These are phyloP conservation scores for Lactuca saligna DNA, from an alignment of 129 eudicot species.

Conservation along the genomic window DNA sequence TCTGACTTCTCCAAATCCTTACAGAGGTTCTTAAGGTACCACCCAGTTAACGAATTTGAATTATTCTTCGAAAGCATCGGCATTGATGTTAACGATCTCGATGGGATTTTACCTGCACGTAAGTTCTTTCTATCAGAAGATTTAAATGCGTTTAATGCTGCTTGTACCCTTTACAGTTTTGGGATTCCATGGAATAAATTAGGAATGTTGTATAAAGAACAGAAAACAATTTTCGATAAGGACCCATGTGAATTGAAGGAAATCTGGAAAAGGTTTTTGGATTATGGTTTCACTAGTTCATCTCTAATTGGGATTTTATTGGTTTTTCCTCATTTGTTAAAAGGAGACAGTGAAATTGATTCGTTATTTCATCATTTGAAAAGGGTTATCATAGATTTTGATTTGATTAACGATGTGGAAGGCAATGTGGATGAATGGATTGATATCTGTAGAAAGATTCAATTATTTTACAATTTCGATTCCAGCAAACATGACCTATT, in stretches of 20 bases:
- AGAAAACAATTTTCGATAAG: conserved; percentile 35
- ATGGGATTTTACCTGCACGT: conserved; percentile 38
- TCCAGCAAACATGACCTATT: conserved; percentile 46
- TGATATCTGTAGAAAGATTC: conserved; percentile 65
- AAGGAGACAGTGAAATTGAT: conserved; percentile 31
- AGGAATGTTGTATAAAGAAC: conserved; percentile 52
- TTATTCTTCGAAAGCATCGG: conserved; percentile 85
- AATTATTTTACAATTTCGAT: conserved; percentile 56
- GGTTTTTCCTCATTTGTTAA: conserved; percentile 56
- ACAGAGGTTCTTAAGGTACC: conserved; percentile 60
- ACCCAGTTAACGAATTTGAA: conserved; percentile 75
- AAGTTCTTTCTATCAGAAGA: conserved; percentile 58
- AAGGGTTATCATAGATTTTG: conserved; percentile 52
- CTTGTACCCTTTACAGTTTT: conserved; percentile 56
- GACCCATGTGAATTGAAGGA: conserved; percentile 32
- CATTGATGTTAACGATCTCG: conserved; percentile 38
- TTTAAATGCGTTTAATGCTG: conserved; percentile 38
- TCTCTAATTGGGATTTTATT: conserved; percentile 55
- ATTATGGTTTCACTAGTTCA: conserved; percentile 44
- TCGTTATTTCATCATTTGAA: conserved; percentile 46
- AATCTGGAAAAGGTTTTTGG: conserved; percentile 40
- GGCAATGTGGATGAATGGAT: conserved; percentile 54
- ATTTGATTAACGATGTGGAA: conserved; percentile 44
- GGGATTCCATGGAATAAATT: conserved; percentile 83
- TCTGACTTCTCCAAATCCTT: conserved; percentile 40